A percentile compares a stretch with the other conserved stretches of the same genome.
phyloP scores from a whole-genome alignment of 805 yeast genomes.

The Alloascoidea africana region DNA sequence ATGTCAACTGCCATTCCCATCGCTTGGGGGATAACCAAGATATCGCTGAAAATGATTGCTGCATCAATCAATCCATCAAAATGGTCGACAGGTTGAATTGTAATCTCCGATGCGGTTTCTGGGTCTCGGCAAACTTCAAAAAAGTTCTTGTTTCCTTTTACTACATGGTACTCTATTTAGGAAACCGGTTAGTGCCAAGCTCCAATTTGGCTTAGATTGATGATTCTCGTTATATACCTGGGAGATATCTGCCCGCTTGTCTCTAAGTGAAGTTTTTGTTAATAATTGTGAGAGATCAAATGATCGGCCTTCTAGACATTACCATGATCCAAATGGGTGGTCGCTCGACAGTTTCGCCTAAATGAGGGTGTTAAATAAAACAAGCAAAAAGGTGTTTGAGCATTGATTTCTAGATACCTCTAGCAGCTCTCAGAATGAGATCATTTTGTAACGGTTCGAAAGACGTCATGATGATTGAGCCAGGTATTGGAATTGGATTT shows the following conservation, averaged over 20 bases:
- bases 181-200: conserved; percentile 15
- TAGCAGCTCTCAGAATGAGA: conserved; percentile 80
- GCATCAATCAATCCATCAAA: conserved; percentile 87
- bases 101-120: conserved; percentile 83
- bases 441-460: conserved; percentile 83
- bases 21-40: conserved; percentile 93
- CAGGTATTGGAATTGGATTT: no score
- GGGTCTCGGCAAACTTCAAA: conserved; percentile 94
- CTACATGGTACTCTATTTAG: conserved; percentile 78
- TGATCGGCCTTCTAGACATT: conserved; percentile 10
- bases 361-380: conserved; percentile 1
- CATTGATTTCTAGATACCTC: conserved; percentile 24
- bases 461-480: no score
- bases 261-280: conserved; percentile 24
- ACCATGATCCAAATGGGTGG: conserved; percentile 97
- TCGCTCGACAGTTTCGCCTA: conserved; percentile 73
- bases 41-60: conserved; percentile 92
- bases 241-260: conserved; percentile 87
- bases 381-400: not conserved
- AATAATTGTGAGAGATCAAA: conserved; percentile 1
- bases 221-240: conserved; percentile 11
- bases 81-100: conserved; percentile 90
- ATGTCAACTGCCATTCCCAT: conserved; percentile 92
- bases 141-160: conserved; percentile 73
- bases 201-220: conserved; percentile 4